Percentiles rank a stretch among this genome's conserved stretches.
Evolutionary conservation across 2,329 filamentous ascomycete species (phyloP).

Genomic region (Penicillium sclerotiorum): DNA sequence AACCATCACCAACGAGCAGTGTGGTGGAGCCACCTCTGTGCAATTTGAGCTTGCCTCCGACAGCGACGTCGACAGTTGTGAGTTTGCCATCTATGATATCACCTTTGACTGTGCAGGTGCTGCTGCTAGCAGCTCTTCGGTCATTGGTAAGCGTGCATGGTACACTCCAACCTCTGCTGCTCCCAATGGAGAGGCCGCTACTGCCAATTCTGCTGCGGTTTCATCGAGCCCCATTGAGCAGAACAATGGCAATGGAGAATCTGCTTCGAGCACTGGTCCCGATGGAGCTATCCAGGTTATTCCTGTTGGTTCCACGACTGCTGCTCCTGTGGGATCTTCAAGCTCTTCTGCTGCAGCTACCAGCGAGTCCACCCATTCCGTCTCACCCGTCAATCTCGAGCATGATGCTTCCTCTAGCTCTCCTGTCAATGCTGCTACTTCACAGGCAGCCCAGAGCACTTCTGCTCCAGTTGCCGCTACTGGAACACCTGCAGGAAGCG

Average conservation of each 20-base stretch:
- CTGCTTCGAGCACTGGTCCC: not conserved
- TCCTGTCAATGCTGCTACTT: not conserved
- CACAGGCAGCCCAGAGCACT: not conserved
- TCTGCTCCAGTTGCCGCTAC: not conserved
- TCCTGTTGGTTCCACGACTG: slow-evolving; percentile 4
- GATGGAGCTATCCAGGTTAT: not conserved
- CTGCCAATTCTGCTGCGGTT: not conserved
- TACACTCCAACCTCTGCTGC: slow-evolving; percentile 6
- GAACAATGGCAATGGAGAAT: not conserved
- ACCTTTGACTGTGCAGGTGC: slow-evolving; percentile 28
- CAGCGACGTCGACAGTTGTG: slow-evolving; percentile 62
- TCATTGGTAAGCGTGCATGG: not conserved
- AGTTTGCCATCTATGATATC: slow-evolving; percentile 57
- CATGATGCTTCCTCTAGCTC: too few relatives aligned
- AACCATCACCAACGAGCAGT: slow-evolving; percentile 80
- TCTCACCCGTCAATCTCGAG: not conserved
- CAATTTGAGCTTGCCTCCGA: slow-evolving; percentile 66
- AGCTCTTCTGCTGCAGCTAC: not conserved
- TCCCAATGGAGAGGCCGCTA: not conserved
- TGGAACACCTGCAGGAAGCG: not conserved
- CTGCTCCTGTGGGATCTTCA: slow-evolving; percentile 10
- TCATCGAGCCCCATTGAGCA: too few relatives aligned
- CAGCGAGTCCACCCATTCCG: not conserved
- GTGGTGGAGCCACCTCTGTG: slow-evolving; percentile 85
- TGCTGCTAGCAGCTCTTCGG: not conserved